These are phyloP conservation scores for Marchantia polymorpha DNA, from an alignment of 225 moss, liverwort and hornwort genomes.

Conservation along the genomic window DNA sequence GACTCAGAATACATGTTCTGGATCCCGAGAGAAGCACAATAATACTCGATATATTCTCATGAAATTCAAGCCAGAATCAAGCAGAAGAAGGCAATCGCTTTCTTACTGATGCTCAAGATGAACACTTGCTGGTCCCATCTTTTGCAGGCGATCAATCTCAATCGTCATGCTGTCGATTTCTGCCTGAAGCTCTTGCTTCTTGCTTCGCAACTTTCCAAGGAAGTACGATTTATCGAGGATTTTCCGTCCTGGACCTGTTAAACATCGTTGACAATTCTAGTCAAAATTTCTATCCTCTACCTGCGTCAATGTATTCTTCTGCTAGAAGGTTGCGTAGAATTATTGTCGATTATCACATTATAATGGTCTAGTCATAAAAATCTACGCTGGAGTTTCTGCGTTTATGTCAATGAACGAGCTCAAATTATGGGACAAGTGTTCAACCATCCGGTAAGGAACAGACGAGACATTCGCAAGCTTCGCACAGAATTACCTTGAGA, in stretches of 20 bases:
- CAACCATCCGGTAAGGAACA: not conserved
- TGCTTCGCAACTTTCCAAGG: slow-evolving; percentile 47
- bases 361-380: not conserved
- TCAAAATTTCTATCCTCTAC: no score
- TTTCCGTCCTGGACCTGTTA: slow-evolving; percentile 55
- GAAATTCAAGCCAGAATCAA: not conserved
- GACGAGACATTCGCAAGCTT: not conserved
- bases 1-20: no score
- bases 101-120: slow-evolving; percentile 57
- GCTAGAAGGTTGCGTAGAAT: not conserved
- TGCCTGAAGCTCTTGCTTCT: slow-evolving; percentile 65
- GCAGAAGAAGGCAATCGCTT: not conserved
- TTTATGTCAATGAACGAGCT: no score
- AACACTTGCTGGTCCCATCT: slow-evolving; percentile 39
- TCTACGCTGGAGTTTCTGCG: not conserved
- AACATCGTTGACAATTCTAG: not conserved
- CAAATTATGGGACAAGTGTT: no score
- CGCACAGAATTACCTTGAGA: slow-evolving; percentile 47
- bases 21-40: not conserved
- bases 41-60: not conserved
- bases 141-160: slow-evolving; percentile 51
- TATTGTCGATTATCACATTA: no score
- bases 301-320: not conserved
- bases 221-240: slow-evolving; percentile 74
- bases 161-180: slow-evolving; percentile 59